These are phyloP conservation scores for Rutstroemia sp. DNA, from an alignment of 2,329 filamentous ascomycete species.

Conservation along the genomic window DNA sequence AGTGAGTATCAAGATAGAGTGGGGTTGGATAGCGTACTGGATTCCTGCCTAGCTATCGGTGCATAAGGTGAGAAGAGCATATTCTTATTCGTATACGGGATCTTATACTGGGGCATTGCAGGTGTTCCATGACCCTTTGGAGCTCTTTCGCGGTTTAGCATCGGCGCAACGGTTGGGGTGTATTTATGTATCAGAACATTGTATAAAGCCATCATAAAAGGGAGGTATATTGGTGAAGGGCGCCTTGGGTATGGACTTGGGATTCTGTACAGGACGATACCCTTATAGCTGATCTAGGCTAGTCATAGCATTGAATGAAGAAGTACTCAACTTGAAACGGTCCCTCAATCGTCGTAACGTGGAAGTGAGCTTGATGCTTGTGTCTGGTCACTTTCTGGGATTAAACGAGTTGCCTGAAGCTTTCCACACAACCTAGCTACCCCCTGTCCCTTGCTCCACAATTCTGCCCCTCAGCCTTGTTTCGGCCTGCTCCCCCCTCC, in stretches of 20 bases:
- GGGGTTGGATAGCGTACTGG: constrained; percentile 46
- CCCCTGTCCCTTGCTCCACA: neutral
- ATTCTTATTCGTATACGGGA: constrained; percentile 15
- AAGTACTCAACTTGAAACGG: too few species aligned
- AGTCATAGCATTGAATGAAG: neutral
- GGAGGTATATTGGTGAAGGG: constrained; percentile 10
- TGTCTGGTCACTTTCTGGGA: too few species aligned
- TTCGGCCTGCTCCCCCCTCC: neutral
- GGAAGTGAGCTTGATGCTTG: too few species aligned
- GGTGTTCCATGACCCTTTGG: neutral
- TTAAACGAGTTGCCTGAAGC: neutral
- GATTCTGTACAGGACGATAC: constrained; percentile 24
- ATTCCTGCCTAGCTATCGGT: constrained; percentile 29
- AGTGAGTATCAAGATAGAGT: constrained; percentile 44
- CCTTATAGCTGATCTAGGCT: constrained; percentile 9
- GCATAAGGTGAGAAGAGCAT: constrained; percentile 12
- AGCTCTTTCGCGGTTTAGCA: constrained; percentile 9
- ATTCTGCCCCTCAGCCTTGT: constrained; percentile 3
- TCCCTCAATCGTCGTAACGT: too few species aligned
- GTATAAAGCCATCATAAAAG: constrained; percentile 16
- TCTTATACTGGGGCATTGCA: constrained; percentile 16
- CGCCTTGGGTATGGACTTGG: constrained; percentile 12
- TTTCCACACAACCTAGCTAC: too few species aligned
- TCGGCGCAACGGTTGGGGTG: constrained; percentile 14
- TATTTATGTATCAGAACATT: constrained; percentile 15